Base-by-base conservation (phyloP, 257 asterid species). In the Solanum corneliomulleri region DNA sequence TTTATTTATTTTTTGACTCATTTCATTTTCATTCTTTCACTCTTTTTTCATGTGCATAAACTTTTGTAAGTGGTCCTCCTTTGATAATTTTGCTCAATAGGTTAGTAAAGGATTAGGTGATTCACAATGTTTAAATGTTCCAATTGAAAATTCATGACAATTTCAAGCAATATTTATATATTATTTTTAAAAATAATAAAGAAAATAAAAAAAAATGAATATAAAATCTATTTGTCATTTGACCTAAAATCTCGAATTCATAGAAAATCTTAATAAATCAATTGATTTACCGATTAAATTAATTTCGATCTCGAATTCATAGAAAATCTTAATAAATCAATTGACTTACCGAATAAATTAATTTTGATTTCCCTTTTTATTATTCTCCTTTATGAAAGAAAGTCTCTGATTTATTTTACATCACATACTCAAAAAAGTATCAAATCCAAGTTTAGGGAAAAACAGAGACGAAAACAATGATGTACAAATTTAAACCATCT, bases 311-410 rank as follows among this genome's bases (percentile, higher is more conserved):
- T n/a, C n/a, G n/a, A n/a, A n/a, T n/a, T n/a, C n/a, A n/a, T n/a
- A n/a, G n/a, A n/a, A n/a, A 52, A 16, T 16, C 0, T 52, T 52
- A 52, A 18, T 52, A 52, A 4, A 3, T 18, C 3, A 52, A 52
- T 52, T 0, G 11, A 52, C 0, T 18, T 4, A 0, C 4, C 35
- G 39, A 35, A 0, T 35, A 35, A 35, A 35, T 5, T 37, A 0
- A 37, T 37, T 37, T 37, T 1, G 2, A 37, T 5, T 37, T 5
- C 1, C 39, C 39, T 37, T 39, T 39, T 39, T 7, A 3, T 7
- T 39, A 7, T 39, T 39, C 2, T 39, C 42, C 9, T 39, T 39
- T 39, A 6, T 7, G 42, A 39, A 39, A 39, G 42, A 6, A 39
- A 39, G 42, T 39, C 42, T 39, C 9, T 7, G 42, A 39, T 52